These are phyloP conservation scores for Aspergillus brasiliensis DNA, from an alignment of 2,329 filamentous ascomycete genomes.

Conservation along the genomic window DNA sequence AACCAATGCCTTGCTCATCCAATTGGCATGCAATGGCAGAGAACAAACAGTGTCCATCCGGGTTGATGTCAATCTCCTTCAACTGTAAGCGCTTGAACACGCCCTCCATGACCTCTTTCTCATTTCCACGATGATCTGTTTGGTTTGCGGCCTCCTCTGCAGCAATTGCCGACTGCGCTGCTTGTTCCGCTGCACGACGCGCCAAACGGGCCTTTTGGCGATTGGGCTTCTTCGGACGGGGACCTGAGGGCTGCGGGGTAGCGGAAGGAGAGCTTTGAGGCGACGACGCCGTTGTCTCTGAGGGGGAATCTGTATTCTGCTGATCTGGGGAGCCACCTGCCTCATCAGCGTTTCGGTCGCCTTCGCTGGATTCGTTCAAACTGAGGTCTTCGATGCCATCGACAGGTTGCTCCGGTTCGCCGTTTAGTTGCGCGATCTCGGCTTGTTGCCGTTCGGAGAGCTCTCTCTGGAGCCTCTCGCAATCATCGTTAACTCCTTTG, in stretches of 20 bases:
- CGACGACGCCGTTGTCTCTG: constrained; percentile 15
- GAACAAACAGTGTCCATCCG: constrained; percentile 95
- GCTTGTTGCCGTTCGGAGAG: constrained; percentile 56
- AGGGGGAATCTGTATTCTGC: constrained; percentile 3
- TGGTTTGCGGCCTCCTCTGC: constrained; percentile 73
- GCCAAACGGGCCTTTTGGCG: constrained; percentile 89
- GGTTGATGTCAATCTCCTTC: constrained; percentile 74
- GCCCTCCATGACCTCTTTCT: constrained; percentile 69
- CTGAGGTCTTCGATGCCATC: constrained; percentile 37
- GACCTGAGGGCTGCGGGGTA: constrained; percentile 15
- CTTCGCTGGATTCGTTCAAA: constrained; percentile 28
- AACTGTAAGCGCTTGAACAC: constrained; percentile 67
- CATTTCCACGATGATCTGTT: constrained; percentile 70
- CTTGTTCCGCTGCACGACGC: constrained; percentile 81
- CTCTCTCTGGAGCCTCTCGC: constrained; percentile 59
- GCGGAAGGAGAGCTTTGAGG: constrained; percentile 10
- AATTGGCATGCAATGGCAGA: constrained; percentile 88
- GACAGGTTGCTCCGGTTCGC: constrained; percentile 24
- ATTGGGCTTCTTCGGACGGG: constrained; percentile 72
- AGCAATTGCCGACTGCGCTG: constrained; percentile 68
- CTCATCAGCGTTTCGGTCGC: constrained; percentile 9
- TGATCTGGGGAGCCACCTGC: constrained; percentile 1
- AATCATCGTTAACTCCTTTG: constrained; percentile 70
- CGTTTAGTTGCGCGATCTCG: constrained; percentile 53
- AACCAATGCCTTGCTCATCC: constrained; percentile 46